Percentiles rank a stretch among this genome's conserved stretches.
Conservation (phyloP, 257 asterid genomes). For the Perilla frutescens region DNA sequence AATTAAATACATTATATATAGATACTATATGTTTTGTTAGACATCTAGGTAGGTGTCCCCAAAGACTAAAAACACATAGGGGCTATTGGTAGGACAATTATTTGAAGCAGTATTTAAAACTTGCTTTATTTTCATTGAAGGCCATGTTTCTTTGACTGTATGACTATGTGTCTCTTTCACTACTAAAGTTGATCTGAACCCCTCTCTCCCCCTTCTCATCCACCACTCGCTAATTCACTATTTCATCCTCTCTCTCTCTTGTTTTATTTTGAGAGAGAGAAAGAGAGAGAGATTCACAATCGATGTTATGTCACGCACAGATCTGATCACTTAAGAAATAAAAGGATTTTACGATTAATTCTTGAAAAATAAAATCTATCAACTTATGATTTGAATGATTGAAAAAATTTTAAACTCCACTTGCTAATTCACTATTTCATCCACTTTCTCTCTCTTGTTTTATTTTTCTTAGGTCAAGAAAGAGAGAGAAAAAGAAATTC, state of each 20-base stretch:
- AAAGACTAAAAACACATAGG: conserved; percentile 29
- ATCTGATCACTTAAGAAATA: too few species aligned
- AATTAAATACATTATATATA: neutral
- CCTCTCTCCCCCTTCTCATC: conserved; percentile 2
- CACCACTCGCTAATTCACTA: neutral
- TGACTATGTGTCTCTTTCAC: conserved; percentile 45
- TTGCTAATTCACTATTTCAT: neutral
- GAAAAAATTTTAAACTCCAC: too few species aligned
- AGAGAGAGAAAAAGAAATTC: too few species aligned
- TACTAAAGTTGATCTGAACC: conserved; percentile 35
- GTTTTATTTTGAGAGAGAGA: too few species aligned
- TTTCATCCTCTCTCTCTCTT: too few species aligned
- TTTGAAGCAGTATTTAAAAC: conserved; percentile 51
- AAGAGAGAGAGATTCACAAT: too few species aligned
- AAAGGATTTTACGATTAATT: too few species aligned
- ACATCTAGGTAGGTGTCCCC: conserved; percentile 37
- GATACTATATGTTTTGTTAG: neutral
- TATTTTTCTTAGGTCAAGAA: too few species aligned
- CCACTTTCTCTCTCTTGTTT: too few species aligned
- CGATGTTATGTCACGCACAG: too few species aligned
- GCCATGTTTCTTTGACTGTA: conserved; percentile 57
- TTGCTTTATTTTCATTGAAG: conserved; percentile 54
- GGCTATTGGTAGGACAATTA: conserved; percentile 48
- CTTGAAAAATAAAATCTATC: too few species aligned
- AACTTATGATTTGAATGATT: too few species aligned